Percentiles rank a stretch among this genome's conserved stretches.
Evolutionary conservation across 768 basidiomycete genomes (phyloP).

Genomic region (Podaxis mareebaensis): DNA sequence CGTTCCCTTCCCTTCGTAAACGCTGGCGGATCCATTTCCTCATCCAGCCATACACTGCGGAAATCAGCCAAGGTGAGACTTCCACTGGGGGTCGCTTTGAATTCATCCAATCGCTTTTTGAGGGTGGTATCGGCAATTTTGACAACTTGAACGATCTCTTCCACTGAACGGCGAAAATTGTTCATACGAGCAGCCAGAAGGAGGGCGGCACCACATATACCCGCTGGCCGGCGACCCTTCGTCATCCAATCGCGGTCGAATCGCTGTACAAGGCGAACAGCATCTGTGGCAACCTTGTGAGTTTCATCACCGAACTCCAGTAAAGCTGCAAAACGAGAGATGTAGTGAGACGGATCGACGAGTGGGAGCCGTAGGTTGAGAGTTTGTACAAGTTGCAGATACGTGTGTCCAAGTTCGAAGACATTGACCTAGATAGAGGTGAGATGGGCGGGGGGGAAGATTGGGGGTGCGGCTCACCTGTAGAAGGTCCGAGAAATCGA

Average conservation of each 20-base stretch:
- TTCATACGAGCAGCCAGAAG: slow-evolving; percentile 98
- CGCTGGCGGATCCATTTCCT: slow-evolving; percentile 90
- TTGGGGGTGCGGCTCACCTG: slow-evolving; percentile 50
- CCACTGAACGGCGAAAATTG: slow-evolving; percentile 89
- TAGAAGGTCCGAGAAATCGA: slow-evolving; percentile 96
- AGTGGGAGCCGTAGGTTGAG: slow-evolving; percentile 84
- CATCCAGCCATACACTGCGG: slow-evolving; percentile 86
- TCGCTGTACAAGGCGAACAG: slow-evolving; percentile 87
- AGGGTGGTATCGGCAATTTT: slow-evolving; percentile 98
- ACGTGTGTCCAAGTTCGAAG: slow-evolving; percentile 94
- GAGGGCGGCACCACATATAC: slow-evolving; percentile 95
- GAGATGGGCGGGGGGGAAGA: not conserved
- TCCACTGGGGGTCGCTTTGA: slow-evolving; percentile 87
- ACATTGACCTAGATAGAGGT: slow-evolving; percentile 77
- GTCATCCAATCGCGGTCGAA: slow-evolving; percentile 99
- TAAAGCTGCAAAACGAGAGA: slow-evolving; percentile 90
- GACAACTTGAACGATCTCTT: slow-evolving; percentile 98
- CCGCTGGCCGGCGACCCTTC: slow-evolving; percentile 91
- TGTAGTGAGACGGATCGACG: slow-evolving; percentile 96
- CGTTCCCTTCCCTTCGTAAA: slow-evolving; percentile 76
- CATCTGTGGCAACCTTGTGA: slow-evolving; percentile 88
- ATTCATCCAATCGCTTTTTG: slow-evolving; percentile 92
- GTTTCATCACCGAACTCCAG: slow-evolving; percentile 97
- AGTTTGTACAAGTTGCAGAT: slow-evolving; percentile 89
- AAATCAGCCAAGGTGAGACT: slow-evolving; percentile 87